phyloP scores from a whole-genome alignment of 306 rosid genomes.

The Carpinus fangiana region DNA sequence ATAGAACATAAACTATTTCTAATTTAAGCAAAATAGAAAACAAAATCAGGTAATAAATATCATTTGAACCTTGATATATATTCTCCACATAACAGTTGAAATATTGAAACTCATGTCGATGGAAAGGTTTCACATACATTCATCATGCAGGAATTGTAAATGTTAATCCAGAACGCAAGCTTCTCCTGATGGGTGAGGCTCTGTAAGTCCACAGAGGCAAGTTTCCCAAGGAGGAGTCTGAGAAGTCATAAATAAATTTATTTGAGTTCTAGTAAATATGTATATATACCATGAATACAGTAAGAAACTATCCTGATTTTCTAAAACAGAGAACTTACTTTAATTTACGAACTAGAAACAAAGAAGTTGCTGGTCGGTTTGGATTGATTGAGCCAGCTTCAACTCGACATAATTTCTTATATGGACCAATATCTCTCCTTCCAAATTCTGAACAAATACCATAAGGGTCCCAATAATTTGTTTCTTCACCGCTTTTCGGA shows the following conservation, averaged over 20 bases:
- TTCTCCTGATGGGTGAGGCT: slow-evolving; percentile 81
- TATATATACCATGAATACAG: slow-evolving; percentile 14
- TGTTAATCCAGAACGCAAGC: slow-evolving; percentile 97
- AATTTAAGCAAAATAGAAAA: slow-evolving; percentile 7
- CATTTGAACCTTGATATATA: background rate
- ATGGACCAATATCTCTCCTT: slow-evolving; percentile 69
- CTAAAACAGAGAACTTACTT: slow-evolving; percentile 51
- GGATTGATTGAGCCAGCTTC: slow-evolving; percentile 67
- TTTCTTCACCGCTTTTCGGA: slow-evolving; percentile 34
- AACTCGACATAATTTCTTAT: slow-evolving; percentile 45
- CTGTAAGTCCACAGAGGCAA: slow-evolving; percentile 68
- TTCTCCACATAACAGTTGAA: background rate
- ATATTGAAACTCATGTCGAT: slow-evolving; percentile 1
- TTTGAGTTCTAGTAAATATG: background rate
- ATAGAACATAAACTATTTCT: background rate
- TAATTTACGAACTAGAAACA: slow-evolving; percentile 67
- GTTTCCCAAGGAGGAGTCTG: slow-evolving; percentile 79
- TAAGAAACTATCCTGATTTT: slow-evolving; percentile 5
- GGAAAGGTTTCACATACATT: slow-evolving; percentile 48
- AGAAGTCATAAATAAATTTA: slow-evolving; percentile 29
- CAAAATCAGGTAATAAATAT: background rate
- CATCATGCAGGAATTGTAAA: slow-evolving; percentile 93
- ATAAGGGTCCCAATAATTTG: slow-evolving; percentile 62
- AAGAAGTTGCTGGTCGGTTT: slow-evolving; percentile 63
- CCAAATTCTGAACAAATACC: slow-evolving; percentile 62